Percentiles rank a stretch among this genome's conserved stretches.
phyloP scores from a whole-genome alignment of 2,329 filamentous ascomycete species.

The Paracorniculantispora psalliotae region DNA sequence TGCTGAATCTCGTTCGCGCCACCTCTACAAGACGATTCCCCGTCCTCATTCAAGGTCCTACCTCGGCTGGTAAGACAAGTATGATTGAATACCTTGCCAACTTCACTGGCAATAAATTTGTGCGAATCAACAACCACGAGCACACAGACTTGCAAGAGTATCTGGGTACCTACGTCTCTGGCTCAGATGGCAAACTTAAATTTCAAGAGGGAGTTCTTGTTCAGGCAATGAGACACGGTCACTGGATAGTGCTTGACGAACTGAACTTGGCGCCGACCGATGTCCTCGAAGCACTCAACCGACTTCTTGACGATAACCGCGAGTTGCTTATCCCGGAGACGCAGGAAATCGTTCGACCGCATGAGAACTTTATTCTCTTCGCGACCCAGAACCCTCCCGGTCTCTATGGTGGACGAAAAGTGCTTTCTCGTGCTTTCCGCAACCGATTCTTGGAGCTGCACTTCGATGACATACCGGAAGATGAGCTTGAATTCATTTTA shows the following conservation, averaged over 20 bases:
- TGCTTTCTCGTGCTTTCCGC: slow-evolving; percentile 87
- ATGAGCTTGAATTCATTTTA: slow-evolving; percentile 86
- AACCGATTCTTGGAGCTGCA: slow-evolving; percentile 96
- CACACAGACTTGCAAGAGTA: slow-evolving; percentile 98
- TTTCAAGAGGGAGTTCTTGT: slow-evolving; percentile 95
- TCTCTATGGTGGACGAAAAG: slow-evolving; percentile 90
- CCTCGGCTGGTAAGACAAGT: slow-evolving; percentile 95
- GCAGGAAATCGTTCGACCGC: slow-evolving; percentile 85
- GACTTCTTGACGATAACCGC: slow-evolving; percentile 90
- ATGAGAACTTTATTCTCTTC: slow-evolving; percentile 95
- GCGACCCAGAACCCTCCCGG: slow-evolving; percentile 96
- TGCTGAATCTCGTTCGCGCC: slow-evolving; percentile 89
- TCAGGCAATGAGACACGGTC: slow-evolving; percentile 83
- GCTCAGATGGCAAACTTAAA: slow-evolving; percentile 72
- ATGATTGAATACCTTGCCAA: slow-evolving; percentile 99
- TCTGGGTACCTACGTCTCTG: slow-evolving; percentile 87
- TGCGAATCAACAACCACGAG: slow-evolving; percentile 99
- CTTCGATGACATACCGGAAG: slow-evolving; percentile 95
- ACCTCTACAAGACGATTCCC: slow-evolving; percentile 90
- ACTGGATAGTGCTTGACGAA: slow-evolving; percentile 98
- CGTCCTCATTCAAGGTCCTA: slow-evolving; percentile 92
- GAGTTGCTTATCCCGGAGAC: slow-evolving; percentile 96
- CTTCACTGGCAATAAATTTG: slow-evolving; percentile 91
- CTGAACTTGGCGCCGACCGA: slow-evolving; percentile 95
- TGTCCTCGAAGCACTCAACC: slow-evolving; percentile 92